Percentiles rank a stretch among this genome's conserved stretches.
phyloP scores from a whole-genome alignment of 768 basidiomycete genomes.

The Asterophora parasitica region DNA sequence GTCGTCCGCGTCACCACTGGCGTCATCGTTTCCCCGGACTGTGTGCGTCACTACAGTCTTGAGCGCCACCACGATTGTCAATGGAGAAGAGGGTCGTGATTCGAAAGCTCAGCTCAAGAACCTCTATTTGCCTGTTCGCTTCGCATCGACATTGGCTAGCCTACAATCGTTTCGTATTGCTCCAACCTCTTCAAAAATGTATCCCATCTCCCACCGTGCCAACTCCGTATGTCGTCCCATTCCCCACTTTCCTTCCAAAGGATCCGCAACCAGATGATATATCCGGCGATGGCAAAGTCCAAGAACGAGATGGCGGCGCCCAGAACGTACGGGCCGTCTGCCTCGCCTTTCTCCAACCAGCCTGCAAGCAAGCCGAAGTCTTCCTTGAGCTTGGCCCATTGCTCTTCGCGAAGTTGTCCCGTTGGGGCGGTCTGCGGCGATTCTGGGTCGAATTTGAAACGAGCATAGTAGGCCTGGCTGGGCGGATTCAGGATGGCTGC shows the following conservation, averaged over 20 bases:
- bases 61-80: too few relatives aligned
- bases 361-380: constrained; percentile 16
- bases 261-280: constrained; percentile 23
- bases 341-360: constrained; percentile 20
- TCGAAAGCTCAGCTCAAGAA: too few relatives aligned
- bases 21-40: too few relatives aligned
- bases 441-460: constrained; percentile 18
- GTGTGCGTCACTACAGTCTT: too few relatives aligned
- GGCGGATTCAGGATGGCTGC: constrained; percentile 24
- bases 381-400: constrained; percentile 20
- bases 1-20: too few relatives aligned
- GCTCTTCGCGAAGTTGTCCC: constrained; percentile 16
- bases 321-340: constrained; percentile 24
- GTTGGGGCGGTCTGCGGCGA: constrained; percentile 20
- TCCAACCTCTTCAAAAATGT: not conserved
- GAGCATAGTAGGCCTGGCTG: constrained; percentile 31
- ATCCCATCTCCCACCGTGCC: constrained; percentile 31
- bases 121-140: too few relatives aligned
- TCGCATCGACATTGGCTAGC: too few relatives aligned
- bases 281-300: constrained; percentile 29
- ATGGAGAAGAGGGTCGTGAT: too few relatives aligned
- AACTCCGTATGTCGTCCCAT: constrained; percentile 29
- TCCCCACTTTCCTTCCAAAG: constrained; percentile 29
- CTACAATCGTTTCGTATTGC: not conserved
- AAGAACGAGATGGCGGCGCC: constrained; percentile 29